Conservation (phyloP, 768 basidiomycete genomes). For the Rhizopogon roseolus region DNA sequence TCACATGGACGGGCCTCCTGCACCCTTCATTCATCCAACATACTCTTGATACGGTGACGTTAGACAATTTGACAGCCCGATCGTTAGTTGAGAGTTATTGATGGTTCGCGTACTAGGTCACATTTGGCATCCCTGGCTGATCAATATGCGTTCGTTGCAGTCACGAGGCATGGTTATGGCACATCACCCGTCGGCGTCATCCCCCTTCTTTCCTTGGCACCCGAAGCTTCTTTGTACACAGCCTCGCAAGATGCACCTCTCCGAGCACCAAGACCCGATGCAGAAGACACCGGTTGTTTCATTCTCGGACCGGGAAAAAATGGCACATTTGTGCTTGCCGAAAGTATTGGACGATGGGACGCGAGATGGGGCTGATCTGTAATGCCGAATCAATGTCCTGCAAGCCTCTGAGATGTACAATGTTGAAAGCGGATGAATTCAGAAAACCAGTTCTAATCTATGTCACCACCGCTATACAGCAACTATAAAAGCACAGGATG, state of each 20-base stretch:
- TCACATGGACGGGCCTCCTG: constrained; percentile 62
- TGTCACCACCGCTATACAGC: constrained; percentile 21
- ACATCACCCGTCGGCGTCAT: constrained; percentile 50
- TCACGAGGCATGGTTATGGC: constrained; percentile 40
- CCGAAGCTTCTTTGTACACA: constrained; percentile 3
- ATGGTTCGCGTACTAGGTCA: not conserved
- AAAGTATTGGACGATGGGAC: constrained; percentile 40
- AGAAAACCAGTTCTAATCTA: constrained; percentile 23
- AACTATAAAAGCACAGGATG: constrained; percentile 29
- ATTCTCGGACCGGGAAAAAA: constrained; percentile 25
- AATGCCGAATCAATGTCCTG: too few species aligned
- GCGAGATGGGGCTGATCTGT: constrained; percentile 32
- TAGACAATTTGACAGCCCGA: not conserved
- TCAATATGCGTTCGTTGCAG: constrained; percentile 34
- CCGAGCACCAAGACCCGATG: constrained; percentile 41
- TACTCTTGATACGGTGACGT: constrained; percentile 42
- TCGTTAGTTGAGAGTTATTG: constrained; percentile 7
- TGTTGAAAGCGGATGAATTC: constrained; percentile 33
- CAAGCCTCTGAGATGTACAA: constrained; percentile 22
- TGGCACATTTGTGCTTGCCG: constrained; percentile 38
- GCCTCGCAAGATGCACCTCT: constrained; percentile 23
- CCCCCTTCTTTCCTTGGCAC: constrained; percentile 20
- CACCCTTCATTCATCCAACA: constrained; percentile 46
- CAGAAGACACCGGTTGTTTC: constrained; percentile 51
- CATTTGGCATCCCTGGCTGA: not conserved